A percentile compares a stretch with the other conserved stretches of the same genome.
phyloP scores from a whole-genome alignment of 345 rosid species.

The Trapa incisa region DNA sequence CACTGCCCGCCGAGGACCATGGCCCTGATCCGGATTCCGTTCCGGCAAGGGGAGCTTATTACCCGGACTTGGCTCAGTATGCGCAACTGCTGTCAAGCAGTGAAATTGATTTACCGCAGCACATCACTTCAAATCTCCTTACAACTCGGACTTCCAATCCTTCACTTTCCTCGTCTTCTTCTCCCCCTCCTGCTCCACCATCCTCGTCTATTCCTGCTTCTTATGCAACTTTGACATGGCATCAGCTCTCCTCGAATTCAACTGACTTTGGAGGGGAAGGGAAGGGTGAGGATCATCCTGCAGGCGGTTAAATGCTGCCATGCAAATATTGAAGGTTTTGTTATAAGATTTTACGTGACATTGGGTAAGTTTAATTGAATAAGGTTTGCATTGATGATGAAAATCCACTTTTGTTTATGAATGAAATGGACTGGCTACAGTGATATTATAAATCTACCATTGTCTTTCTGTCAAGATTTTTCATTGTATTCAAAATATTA shows the following conservation, averaged over 20 bases:
- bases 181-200: not conserved
- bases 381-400: no score
- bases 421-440: no score
- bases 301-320: not conserved
- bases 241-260: not conserved
- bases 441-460: no score
- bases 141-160: not conserved
- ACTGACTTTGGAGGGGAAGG: not conserved
- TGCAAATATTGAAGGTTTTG: not conserved
- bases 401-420: no score
- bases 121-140: slow-evolving; percentile 28
- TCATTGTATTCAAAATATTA: no score
- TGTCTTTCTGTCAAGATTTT: no score
- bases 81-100: slow-evolving; percentile 60
- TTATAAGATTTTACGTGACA: no score
- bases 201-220: not conserved
- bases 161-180: no score
- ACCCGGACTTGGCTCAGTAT: slow-evolving; percentile 55
- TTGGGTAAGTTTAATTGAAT: no score
- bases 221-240: not conserved
- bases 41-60: slow-evolving; percentile 3
- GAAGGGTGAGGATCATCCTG: not conserved
- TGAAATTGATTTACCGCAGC: slow-evolving; percentile 37
- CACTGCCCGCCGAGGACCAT: not conserved
- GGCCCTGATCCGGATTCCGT: not conserved